A percentile compares a stretch with the other conserved stretches of the same genome.
These are phyloP conservation scores for Wickerhamomyces rabaulensis DNA, from an alignment of 805 yeast genomes.

Conservation along the genomic window DNA sequence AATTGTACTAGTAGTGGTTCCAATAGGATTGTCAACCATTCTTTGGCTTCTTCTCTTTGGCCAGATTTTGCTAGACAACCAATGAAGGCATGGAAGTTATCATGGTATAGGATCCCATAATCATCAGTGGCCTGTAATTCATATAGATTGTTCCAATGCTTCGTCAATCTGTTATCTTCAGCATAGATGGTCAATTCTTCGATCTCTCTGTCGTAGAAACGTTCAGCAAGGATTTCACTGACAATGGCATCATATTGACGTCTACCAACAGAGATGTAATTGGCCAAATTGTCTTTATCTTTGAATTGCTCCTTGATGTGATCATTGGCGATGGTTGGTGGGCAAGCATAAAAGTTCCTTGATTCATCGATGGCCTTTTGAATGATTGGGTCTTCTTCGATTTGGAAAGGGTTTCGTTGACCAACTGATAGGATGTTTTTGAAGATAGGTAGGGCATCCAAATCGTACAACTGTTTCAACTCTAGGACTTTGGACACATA, in stretches of 20 bases:
- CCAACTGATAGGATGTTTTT: not conserved
- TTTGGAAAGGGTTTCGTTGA: not conserved
- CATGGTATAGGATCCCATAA: not conserved
- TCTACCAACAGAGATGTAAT: slow-evolving; percentile 4
- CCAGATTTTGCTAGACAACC: slow-evolving; percentile 2
- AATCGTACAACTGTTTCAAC: slow-evolving; percentile 4
- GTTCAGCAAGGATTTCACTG: slow-evolving; percentile 1
- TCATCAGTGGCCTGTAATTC: not conserved
- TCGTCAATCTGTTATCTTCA: slow-evolving; percentile 1
- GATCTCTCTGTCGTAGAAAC: slow-evolving; percentile 5
- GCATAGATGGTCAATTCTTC: slow-evolving; percentile 2
- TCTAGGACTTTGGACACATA: slow-evolving; percentile 2
- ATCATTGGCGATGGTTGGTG: slow-evolving; percentile 1
- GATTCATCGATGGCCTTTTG: not conserved
- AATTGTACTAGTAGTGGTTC: slow-evolving; percentile 6
- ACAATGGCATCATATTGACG: slow-evolving; percentile 2
- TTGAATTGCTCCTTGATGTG: not conserved
- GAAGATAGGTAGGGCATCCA: slow-evolving; percentile 2
- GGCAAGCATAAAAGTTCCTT: not conserved
- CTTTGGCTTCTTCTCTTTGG: slow-evolving; percentile 1
- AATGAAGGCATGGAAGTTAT: slow-evolving; percentile 9
- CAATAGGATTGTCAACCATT: slow-evolving; percentile 6
- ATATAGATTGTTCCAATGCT: slow-evolving; percentile 5
- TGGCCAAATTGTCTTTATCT: not conserved
- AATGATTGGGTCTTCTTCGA: not conserved